phyloP scores from a whole-genome alignment of 176 grass and related monocot species.

The Triticum dicoccoides region DNA sequence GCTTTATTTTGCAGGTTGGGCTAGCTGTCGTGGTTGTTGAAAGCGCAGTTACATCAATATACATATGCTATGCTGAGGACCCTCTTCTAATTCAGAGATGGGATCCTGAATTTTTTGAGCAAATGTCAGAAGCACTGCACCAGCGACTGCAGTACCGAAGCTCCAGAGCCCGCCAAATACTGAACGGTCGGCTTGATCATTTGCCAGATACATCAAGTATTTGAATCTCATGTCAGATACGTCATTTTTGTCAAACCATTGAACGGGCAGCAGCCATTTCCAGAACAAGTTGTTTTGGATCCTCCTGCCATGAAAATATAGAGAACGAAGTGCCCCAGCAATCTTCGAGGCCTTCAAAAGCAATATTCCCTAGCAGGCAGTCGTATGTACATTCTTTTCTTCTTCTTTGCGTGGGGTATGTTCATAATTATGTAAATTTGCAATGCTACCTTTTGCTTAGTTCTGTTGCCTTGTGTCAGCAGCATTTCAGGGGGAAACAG shows the following conservation, averaged over 20 bases:
- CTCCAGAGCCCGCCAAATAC: conserved; percentile 60
- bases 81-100: conserved; percentile 89
- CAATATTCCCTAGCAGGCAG: background rate
- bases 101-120: conserved; percentile 81
- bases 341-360: conserved; percentile 28
- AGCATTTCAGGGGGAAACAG: conserved; percentile 12
- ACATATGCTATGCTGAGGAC: conserved; percentile 92
- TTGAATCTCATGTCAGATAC: conserved; percentile 24
- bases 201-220: conserved; percentile 55
- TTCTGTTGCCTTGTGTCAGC: background rate
- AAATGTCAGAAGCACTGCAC: conserved; percentile 73
- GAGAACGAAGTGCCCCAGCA: conserved; percentile 26
- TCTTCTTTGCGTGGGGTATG: background rate
- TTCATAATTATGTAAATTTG: conserved; percentile 2
- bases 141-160: conserved; percentile 87
- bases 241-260: conserved; percentile 20
- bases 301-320: conserved; percentile 26
- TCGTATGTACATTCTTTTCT: background rate
- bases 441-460: background rate
- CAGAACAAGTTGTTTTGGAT: conserved; percentile 18
- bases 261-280: background rate
- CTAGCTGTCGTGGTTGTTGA: conserved; percentile 88
- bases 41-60: conserved; percentile 97
- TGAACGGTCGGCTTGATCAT: conserved; percentile 68
- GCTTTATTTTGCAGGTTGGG: conserved; percentile 64